Evolutionary conservation across 2,329 filamentous ascomycete species (phyloP).

Genomic region (Xylaria sp.): DNA sequence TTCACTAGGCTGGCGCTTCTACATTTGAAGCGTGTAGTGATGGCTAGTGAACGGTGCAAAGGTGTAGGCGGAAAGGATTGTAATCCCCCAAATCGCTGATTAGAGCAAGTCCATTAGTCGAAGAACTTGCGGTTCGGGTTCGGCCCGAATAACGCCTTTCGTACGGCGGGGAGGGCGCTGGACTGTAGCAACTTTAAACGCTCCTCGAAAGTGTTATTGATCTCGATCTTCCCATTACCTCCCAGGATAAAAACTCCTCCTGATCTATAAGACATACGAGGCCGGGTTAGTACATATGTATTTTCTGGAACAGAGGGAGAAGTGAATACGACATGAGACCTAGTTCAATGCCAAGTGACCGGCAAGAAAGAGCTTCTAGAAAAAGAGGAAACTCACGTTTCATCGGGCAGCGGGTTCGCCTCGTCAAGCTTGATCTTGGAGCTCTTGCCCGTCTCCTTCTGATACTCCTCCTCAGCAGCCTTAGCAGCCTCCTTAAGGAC

Average conservation of each 20-base stretch:
- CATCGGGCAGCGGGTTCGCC: constrained; percentile 80
- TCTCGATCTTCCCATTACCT: constrained; percentile 91
- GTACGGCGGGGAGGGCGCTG: constrained; percentile 84
- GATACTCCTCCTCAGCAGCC: constrained; percentile 83
- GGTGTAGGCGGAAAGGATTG: background rate
- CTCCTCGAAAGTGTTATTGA: constrained; percentile 98
- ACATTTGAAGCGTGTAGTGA: constrained; percentile 2
- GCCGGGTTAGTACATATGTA: constrained; percentile 29
- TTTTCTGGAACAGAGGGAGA: background rate
- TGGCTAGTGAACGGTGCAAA: constrained; percentile 4
- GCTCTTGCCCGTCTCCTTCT: constrained; percentile 78
- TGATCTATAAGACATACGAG: constrained; percentile 64
- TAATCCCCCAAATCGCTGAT: constrained; percentile 1
- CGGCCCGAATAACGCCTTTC: constrained; percentile 89
- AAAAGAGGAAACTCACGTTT: constrained; percentile 71
- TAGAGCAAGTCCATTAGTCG: constrained; percentile 68
- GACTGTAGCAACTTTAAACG: constrained; percentile 86
- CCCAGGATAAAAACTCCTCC: constrained; percentile 86
- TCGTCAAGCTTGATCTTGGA: constrained; percentile 79
- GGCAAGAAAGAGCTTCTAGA: constrained; percentile 31
- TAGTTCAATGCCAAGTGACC: background rate
- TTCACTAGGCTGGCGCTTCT: constrained; percentile 4
- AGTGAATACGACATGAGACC: background rate
- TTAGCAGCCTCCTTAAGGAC: constrained; percentile 81
- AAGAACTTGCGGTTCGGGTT: constrained; percentile 97